Evolutionary conservation across 75 land plant species (phyloP), one percentile per base, ranked within the genome.

Genomic region (Selaginella tamariscina): DNA sequence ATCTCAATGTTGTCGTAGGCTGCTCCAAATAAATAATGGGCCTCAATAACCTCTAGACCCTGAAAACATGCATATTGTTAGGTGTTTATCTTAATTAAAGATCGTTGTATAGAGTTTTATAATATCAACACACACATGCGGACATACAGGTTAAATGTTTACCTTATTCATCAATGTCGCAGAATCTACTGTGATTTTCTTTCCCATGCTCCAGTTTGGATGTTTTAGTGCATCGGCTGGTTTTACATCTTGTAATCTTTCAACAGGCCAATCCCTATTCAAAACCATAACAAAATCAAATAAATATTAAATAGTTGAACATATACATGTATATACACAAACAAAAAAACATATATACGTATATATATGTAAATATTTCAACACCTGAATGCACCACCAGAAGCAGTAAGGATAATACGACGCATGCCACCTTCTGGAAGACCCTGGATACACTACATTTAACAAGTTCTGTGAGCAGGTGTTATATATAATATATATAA

Each of bases 181-280:
- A 57, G 98, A 93, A 75, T 93, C 98, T 0, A 93, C 95, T 11
- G 95, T 93, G 13, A 93, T 93, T 70, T 93, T 89, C 68, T 82
- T 84, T 27, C 98, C 98, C 98, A 93, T 93, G 60, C 55, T 82
- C 98, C 98, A 93, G 78, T 93, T 93, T 18, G 98, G 98, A 73
- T 93, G 98, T 78, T 93, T 93, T 70, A 93, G 74, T 62, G 98
- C 95, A 77, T 93, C 98, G 33, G 89, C 85, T 44, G 87, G 88
- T 79, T 93, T 93, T 21, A 82, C 98, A 20, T 93, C 98, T 70
- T 93, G 86, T 73, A 93, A 64, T 60, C 83, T 93, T 26, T 93
- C 95, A 75, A 86, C 98, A 8, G 90, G 98, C 95, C 78, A 89
- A 72, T 93, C 98, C 78, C 98, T 93, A 68, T 21, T 31, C n/a